Conservation (phyloP, 2,329 filamentous ascomycete species). For the Apiospora koreana region DNA sequence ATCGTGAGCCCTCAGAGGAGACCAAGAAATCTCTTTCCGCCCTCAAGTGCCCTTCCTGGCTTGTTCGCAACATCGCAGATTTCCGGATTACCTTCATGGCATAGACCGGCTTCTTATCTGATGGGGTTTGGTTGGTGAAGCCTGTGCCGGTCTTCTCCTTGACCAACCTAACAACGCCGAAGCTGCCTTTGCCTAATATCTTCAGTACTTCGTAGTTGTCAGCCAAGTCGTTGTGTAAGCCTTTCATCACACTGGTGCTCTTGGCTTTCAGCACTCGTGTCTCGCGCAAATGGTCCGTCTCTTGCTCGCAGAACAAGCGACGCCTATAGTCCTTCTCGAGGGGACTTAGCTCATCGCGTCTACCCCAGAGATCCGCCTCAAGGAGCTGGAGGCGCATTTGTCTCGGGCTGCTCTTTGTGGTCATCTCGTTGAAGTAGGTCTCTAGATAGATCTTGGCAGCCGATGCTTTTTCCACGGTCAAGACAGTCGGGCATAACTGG, state of each 20-base stretch:
- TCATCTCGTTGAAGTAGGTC: slow-evolving; percentile 74
- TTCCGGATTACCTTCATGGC: slow-evolving; percentile 99
- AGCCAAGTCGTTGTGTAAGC: slow-evolving; percentile 49
- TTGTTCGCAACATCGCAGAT: slow-evolving; percentile 85
- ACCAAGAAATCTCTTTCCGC: slow-evolving; percentile 93
- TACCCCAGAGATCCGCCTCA: slow-evolving; percentile 62
- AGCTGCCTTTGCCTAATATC: slow-evolving; percentile 88
- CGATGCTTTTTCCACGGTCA: slow-evolving; percentile 75
- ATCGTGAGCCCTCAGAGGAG: slow-evolving; percentile 81
- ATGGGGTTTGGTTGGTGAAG: background rate
- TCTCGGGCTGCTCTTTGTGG: slow-evolving; percentile 58
- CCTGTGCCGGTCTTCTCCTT: slow-evolving; percentile 53
- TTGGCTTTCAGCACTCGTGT: slow-evolving; percentile 68
- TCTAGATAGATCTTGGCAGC: slow-evolving; percentile 87
- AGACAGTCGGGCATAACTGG: slow-evolving; percentile 33
- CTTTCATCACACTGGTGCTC: slow-evolving; percentile 42
- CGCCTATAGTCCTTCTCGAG: slow-evolving; percentile 57
- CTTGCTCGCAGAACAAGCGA: slow-evolving; percentile 62
- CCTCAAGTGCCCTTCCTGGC: slow-evolving; percentile 88
- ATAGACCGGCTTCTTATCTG: slow-evolving; percentile 62
- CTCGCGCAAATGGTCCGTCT: slow-evolving; percentile 76
- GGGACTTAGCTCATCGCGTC: slow-evolving; percentile 48
- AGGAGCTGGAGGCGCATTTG: slow-evolving; percentile 62
- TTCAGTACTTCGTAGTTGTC: slow-evolving; percentile 80
- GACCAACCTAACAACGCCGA: slow-evolving; percentile 87